phyloP scores from a whole-genome alignment of 768 basidiomycete genomes.

The Plicaturopsis crispa region DNA sequence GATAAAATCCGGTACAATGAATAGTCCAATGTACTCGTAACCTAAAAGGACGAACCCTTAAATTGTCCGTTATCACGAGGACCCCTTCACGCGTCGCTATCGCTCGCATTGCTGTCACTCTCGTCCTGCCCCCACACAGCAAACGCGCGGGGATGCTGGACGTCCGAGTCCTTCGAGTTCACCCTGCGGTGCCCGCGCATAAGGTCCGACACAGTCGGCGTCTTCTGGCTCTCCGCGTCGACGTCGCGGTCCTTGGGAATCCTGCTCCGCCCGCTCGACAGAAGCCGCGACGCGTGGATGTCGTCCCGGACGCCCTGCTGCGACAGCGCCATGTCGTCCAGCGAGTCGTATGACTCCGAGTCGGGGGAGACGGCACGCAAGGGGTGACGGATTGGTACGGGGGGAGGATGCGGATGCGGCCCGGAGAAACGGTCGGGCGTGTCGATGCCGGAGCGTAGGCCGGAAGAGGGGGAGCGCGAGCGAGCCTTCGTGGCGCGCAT shows the following conservation, averaged over 20 bases:
- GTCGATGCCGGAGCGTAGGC: slow-evolving; percentile 50
- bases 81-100: slow-evolving; percentile 42
- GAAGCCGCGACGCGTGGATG: slow-evolving; percentile 26
- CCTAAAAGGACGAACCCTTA: no score
- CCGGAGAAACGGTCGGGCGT: slow-evolving; percentile 55
- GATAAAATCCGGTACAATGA: no score
- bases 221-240: slow-evolving; percentile 47
- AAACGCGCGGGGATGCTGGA: slow-evolving; percentile 47
- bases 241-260: slow-evolving; percentile 56
- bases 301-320: slow-evolving; percentile 47
- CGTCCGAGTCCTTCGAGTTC: slow-evolving; percentile 14
- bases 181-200: slow-evolving; percentile 8
- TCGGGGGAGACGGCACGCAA: slow-evolving; percentile 37
- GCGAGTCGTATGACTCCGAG: no score
- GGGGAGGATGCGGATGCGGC: slow-evolving; percentile 41
- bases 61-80: no score
- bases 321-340: not conserved
- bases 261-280: slow-evolving; percentile 40
- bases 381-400: slow-evolving; percentile 41
- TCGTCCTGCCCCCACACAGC: slow-evolving; percentile 88
- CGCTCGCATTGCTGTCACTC: slow-evolving; percentile 79
- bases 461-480: slow-evolving; percentile 20
- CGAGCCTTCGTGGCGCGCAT: slow-evolving; percentile 14
- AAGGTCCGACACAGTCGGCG: slow-evolving; percentile 46
- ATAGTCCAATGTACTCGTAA: no score